Base-by-base conservation (phyloP, 1,139 yeast species). In the Hansenula lynferdii region DNA sequence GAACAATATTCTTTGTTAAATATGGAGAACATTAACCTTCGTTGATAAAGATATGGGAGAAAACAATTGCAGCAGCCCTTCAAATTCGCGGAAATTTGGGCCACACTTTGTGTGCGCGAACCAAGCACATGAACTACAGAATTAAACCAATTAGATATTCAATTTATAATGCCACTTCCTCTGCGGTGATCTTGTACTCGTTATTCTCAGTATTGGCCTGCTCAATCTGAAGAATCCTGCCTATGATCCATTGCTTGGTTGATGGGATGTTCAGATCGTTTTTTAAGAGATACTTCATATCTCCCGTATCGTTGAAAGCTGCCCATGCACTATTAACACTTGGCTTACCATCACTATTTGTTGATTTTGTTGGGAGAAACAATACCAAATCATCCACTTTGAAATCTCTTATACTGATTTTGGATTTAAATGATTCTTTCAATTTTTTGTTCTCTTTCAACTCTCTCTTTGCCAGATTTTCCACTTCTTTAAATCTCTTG, bases 401-500 rank as follows among this genome's bases (percentile, higher is more conserved):
- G 59, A 90, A 89, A 47, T 73, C 68, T 43, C 71, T 72, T 49
- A 87, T 70, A 0, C 95, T 72, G 2, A 90, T 72, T 54, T 82
- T 81, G 38, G 71, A 67, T 11, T 39, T 67, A 56, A 31, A 61
- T 56, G 72, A 75, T 45, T 72, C 74, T 39, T 74, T 67, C 40
- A 73, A 68, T 36, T 64, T 56, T 49, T 76, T 77, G 47, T 77
- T 81, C 49, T 89, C 96, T 53, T 82, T 82, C 41, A 90, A 85
- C 43, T 86, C 70, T 53, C 80, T 84, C 53, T 94, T 80, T 1
- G 97, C 97, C 50, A 89, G 70, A n/a, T 83, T 80, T 58, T 92
- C 97, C 36, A 90, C 95, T 56, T 90, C 97, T 43, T 76, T 77
- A 54, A 92, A 89, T 44, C 98, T 69, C 54, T 83, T 80, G 25